Base-by-base conservation (phyloP, 169 alveolate species). In the Eimeria falciformis region DNA sequence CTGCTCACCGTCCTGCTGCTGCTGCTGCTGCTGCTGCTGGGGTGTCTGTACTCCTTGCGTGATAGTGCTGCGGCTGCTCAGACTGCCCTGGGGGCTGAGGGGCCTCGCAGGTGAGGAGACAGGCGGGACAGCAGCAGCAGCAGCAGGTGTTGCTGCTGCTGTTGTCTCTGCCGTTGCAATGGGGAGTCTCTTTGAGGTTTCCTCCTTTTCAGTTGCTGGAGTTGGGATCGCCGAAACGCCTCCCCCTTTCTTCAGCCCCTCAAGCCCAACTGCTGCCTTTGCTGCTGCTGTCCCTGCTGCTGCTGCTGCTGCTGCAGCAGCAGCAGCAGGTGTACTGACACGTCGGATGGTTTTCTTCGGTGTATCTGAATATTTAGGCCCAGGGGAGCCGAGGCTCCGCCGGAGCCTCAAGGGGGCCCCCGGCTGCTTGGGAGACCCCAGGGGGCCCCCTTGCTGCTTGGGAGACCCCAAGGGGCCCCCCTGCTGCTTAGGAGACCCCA, bases 361-460 rank as follows among this genome's bases (percentile, higher is more conserved):
- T 21, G 75, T 62, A 29, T 62, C 75, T 0, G 75, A 62, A 62
- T 21, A 62, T 5, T 9, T n/a, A 9, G 37, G 75, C 43, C 75
- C 75, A 17, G 75, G 75, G 43, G 75, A 62, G 6, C 75, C 40
- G 75, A n/a, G 75, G 75, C 40, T 25, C 37, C 29, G 18, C 40
- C 18, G 75, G 37, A 23, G 75, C 75, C 75, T 62, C 75, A 11
- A 25, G 75, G 27, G 75, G 75, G 37, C 65, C 65, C 65, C 65
- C 65, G 1, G 25, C 25, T 21, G 65, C 65, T 21, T 53, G 17
- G 65, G 65, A 53, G 65, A 23, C 75, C 43, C 75, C 37, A 25
- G 75, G 43, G 27, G 27, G 40, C 75, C 75, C 27, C 75, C 43
- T 9, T n/a, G 6, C 17, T 29, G 75, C 75, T 25, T 62, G 12